A percentile compares a stretch with the other conserved stretches of the same genome.
phyloP scores from a whole-genome alignment of 371 early-diverging fungal genomes.

The Amoeboaphelidium occidentale region DNA sequence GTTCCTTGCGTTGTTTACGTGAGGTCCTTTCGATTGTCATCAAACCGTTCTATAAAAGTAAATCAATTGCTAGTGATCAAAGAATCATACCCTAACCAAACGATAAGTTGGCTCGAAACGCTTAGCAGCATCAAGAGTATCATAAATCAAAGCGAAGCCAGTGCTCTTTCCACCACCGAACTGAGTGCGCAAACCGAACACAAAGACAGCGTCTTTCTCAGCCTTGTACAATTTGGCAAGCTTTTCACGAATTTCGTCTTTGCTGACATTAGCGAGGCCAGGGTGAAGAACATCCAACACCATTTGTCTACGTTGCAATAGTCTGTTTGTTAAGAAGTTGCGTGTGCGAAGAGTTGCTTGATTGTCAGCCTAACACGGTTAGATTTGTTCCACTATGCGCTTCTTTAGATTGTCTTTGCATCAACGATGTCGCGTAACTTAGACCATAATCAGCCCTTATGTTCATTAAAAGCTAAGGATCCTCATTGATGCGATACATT shows the following conservation, averaged over 20 bases:
- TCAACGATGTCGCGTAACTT: too few species aligned
- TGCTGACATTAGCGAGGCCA: constrained; percentile 68
- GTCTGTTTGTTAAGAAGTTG: constrained; percentile 95
- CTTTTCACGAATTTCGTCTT: constrained; percentile 78
- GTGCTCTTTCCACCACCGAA: constrained; percentile 97
- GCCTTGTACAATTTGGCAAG: constrained; percentile 89
- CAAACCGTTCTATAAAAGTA: constrained; percentile 29
- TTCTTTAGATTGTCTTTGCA: too few species aligned
- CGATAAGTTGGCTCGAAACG: constrained; percentile 97
- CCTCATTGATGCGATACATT: too few species aligned
- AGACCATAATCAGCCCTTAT: too few species aligned
- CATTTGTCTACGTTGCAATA: constrained; percentile 95
- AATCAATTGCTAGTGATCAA: too few species aligned
- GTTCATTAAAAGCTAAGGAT: too few species aligned
- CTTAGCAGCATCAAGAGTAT: constrained; percentile 76
- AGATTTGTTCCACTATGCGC: too few species aligned
- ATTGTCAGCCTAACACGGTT: constrained; percentile 36
- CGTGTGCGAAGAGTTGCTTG: constrained; percentile 87
- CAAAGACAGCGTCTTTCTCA: constrained; percentile 64
- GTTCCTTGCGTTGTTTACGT: constrained; percentile 96
- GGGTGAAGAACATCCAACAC: constrained; percentile 92
- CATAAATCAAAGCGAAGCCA: constrained; percentile 94
- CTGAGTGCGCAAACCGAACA: constrained; percentile 81
- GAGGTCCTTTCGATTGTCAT: constrained; percentile 46
- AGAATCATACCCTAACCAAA: constrained; percentile 47